phyloP scores from a whole-genome alignment of 352 stramenopile genomes.

The Phytopythium delawarense region DNA sequence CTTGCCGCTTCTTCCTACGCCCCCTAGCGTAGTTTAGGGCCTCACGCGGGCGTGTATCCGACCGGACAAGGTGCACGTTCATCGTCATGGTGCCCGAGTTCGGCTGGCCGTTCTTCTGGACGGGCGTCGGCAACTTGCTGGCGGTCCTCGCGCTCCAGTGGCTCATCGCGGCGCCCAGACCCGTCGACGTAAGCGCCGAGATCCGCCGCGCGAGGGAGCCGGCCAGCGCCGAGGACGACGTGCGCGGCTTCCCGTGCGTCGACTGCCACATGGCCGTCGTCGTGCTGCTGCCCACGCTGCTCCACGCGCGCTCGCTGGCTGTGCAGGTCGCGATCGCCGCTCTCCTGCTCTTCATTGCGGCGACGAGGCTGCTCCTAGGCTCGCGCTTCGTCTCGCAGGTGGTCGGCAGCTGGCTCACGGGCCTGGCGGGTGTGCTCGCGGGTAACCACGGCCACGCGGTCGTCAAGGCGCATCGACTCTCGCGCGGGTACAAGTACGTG shows the following conservation, averaged over 20 bases:
- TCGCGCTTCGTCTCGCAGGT: constrained; percentile 55
- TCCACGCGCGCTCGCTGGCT: constrained; percentile 29
- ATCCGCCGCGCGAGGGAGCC: constrained; percentile 23
- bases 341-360: constrained; percentile 29
- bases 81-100: constrained; percentile 45
- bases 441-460: constrained; percentile 56
- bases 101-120: constrained; percentile 69
- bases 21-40: background rate
- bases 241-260: constrained; percentile 56
- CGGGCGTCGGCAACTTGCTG: constrained; percentile 51
- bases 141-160: constrained; percentile 46
- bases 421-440: constrained; percentile 43
- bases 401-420: constrained; percentile 56
- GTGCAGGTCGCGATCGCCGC: constrained; percentile 25
- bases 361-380: constrained; percentile 35
- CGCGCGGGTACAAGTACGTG: constrained; percentile 40
- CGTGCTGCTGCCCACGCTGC: constrained; percentile 51
- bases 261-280: constrained; percentile 76
- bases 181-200: constrained; percentile 44
- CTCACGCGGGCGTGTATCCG: background rate
- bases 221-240: constrained; percentile 39
- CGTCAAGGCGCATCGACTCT: constrained; percentile 41
- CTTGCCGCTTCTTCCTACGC: background rate
- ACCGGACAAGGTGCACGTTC: constrained; percentile 48
- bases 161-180: constrained; percentile 30